Evolutionary conservation across 2,329 filamentous ascomycete genomes (phyloP), one percentile per base, ranked within the genome.

Genomic region (Colletotrichum sublineola): DNA sequence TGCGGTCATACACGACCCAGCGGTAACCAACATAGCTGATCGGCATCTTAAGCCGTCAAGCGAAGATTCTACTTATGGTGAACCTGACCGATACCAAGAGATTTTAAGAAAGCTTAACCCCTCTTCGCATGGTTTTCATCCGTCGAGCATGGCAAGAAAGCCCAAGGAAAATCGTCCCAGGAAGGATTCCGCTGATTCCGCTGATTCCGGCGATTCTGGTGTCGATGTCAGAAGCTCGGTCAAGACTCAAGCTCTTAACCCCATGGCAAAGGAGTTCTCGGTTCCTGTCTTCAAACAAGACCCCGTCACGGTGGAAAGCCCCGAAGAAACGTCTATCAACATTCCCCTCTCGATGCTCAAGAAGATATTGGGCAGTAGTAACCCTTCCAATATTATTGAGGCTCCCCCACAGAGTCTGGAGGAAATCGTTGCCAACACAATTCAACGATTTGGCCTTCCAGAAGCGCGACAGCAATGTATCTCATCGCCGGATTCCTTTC

Each of bases 241-340:
- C 42, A 73, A 73, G 36, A 15, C 42, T 42, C 61, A 50, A 29
- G 46, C 56, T 46, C 68, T 73, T 12, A 73, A 73, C 52, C 71
- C 71, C 24, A 40, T 71, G n/a, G 71, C 71, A 50, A 71, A 67
- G 63, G 71, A 73, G 24, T 73, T 73, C 50, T 46, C 56, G 6
- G 50, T 33, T 15, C 15, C 46, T n/a, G 38, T 42, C 12, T 48
- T 67, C 18, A 61, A 73, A 20, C 48, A 65, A 46, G 44, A 44
- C 4, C 52, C 56, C 8, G 38, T 53, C 24, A 53, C 40, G n/a
- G 20, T 36, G 33, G 63, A 71, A 53, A 63, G 42, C 33, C 53
- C 56, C 40, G 60, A 61, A 48, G 70, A 73, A 46, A 61, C 53
- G 14, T 69, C 67, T 56, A 56, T 69, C 38, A 73, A 60, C n/a